Evolutionary conservation across 192 early-diverging fungal genomes (phyloP).

Genomic region (Chytriomyces sp.): DNA sequence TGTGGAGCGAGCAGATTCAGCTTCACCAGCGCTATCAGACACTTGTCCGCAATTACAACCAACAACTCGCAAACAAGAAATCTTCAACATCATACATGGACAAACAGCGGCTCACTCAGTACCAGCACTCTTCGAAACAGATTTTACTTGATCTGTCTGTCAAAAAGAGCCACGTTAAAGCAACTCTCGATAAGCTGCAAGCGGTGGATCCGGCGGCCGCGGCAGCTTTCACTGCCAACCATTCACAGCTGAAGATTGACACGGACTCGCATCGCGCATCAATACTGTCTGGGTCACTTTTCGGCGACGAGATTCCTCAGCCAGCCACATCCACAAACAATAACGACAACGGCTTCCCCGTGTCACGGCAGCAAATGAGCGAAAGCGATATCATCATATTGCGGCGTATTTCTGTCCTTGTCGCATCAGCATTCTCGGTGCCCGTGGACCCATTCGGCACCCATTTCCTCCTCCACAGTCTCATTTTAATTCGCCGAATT

Average conservation of each 20-base stretch:
- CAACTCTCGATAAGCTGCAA: not conserved
- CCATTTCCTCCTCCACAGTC: slow-evolving; percentile 11
- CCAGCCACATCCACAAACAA: not conserved
- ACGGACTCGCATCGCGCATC: not conserved
- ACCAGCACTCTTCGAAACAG: not conserved
- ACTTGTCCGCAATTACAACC: not conserved
- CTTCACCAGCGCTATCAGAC: not conserved
- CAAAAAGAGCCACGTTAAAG: slow-evolving; percentile 4
- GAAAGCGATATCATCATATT: not conserved
- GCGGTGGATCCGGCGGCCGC: not conserved
- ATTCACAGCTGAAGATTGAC: not conserved
- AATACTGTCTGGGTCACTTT: not conserved
- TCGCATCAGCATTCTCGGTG: slow-evolving; percentile 6
- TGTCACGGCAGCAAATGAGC: not conserved
- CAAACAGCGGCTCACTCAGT: slow-evolving; percentile 9
- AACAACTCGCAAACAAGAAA: not conserved
- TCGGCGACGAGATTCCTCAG: not conserved
- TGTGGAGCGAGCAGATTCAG: not conserved
- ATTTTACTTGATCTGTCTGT: not conserved
- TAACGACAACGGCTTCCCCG: not conserved
- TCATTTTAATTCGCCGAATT: slow-evolving; percentile 8
- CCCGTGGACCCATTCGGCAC: slow-evolving; percentile 21
- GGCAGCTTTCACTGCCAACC: not conserved
- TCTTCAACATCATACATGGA: not conserved
- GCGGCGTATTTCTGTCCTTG: slow-evolving; percentile 9